phyloP scores from a whole-genome alignment of 495 filamentous ascomycete species.

The Oleoguttula mirabilis region DNA sequence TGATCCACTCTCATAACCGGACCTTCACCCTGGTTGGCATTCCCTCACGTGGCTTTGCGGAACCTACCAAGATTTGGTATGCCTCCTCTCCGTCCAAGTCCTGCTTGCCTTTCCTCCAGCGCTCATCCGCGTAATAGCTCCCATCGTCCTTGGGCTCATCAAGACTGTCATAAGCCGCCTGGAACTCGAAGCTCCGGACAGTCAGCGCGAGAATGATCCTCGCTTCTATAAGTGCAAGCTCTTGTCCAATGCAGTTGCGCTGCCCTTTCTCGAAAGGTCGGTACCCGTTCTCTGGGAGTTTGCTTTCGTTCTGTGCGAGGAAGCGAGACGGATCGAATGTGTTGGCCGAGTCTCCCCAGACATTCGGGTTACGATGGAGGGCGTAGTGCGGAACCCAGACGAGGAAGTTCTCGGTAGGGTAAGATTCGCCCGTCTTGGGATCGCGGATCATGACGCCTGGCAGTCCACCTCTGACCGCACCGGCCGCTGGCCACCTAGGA shows the following conservation, averaged over 20 bases:
- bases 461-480: conserved; percentile 9
- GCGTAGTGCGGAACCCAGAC: conserved; percentile 28
- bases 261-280: conserved; percentile 12
- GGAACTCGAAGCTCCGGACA: conserved; percentile 8
- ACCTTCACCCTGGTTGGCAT: conserved; percentile 8
- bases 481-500: conserved; percentile 23
- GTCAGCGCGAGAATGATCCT: conserved; percentile 12
- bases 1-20: too few relatives aligned
- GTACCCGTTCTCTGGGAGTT: conserved; percentile 4
- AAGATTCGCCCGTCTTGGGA: conserved; percentile 11
- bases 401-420: conserved; percentile 23
- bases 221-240: conserved; percentile 14
- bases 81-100: conserved; percentile 11
- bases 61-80: conserved; percentile 5
- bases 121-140: not conserved
- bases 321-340: conserved; percentile 10
- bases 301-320: conserved; percentile 6
- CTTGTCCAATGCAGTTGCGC: conserved; percentile 16
- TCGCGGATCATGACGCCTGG: conserved; percentile 9
- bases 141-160: conserved; percentile 12
- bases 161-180: conserved; percentile 2
- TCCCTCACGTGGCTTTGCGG: conserved; percentile 16
- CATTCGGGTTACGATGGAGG: conserved; percentile 26
- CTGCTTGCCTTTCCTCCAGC: conserved; percentile 1
- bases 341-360: conserved; percentile 25